phyloP scores from a whole-genome alignment of 139 green algal genomes.

The Choricystis sp. region DNA sequence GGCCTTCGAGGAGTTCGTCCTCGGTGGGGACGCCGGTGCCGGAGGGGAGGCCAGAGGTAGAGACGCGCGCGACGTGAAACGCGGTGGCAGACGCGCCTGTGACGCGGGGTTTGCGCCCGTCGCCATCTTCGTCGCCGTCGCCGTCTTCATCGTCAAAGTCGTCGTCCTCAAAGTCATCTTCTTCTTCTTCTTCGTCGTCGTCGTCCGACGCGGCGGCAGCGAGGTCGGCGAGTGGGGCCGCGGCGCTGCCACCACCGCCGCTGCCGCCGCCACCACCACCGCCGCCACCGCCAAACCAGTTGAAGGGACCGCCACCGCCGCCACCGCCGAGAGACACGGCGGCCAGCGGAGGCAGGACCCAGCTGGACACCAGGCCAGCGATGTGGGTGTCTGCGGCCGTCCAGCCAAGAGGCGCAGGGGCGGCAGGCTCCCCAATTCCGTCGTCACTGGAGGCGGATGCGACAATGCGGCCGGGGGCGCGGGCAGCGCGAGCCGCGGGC shows the following conservation, averaged over 20 bases:
- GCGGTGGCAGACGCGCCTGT: neutral
- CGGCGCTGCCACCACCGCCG: constrained; percentile 12
- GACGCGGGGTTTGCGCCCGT: neutral
- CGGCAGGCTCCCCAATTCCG: too few species aligned
- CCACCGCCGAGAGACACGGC: constrained; percentile 3
- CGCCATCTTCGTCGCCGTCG: constrained; percentile 8
- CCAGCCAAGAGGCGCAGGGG: too few species aligned
- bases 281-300: neutral
- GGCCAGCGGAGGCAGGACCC: neutral
- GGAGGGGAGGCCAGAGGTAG: constrained; percentile 32
- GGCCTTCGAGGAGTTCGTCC: constrained; percentile 41
- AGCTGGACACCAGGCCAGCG: constrained; percentile 4
- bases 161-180: constrained; percentile 8
- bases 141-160: constrained; percentile 12
- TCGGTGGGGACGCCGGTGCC: constrained; percentile 37
- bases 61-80: neutral
- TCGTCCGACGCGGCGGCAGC: constrained; percentile 3
- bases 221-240: neutral
- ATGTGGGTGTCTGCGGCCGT: too few species aligned
- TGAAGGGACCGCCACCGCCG: neutral
- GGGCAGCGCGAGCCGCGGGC: too few species aligned
- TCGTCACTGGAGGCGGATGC: too few species aligned
- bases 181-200: constrained; percentile 18
- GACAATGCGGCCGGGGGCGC: too few species aligned
- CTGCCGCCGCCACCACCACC: constrained; percentile 5